phyloP scores from a whole-genome alignment of 2,329 filamentous ascomycete species.

The Cladosporium cucumerinum region DNA sequence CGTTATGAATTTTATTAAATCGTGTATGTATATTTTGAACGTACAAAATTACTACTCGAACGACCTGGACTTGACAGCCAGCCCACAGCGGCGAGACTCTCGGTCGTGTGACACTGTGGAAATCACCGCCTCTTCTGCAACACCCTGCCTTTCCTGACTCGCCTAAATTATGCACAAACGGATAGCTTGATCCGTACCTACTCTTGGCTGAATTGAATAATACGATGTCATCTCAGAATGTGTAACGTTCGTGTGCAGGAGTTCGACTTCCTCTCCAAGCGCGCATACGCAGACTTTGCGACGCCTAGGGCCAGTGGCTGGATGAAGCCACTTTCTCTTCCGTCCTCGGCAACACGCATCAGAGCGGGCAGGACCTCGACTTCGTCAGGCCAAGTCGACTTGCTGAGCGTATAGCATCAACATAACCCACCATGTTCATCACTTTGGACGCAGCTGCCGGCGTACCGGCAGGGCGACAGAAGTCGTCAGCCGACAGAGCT shows the following conservation, averaged over 20 bases:
- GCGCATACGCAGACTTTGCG: not conserved
- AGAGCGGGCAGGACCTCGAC: not conserved
- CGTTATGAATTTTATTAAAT: too few relatives aligned
- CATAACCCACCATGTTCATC: constrained; percentile 23
- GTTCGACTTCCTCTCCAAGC: not conserved
- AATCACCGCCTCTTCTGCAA: constrained; percentile 1
- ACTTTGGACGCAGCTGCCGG: constrained; percentile 25
- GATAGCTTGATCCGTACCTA: not conserved
- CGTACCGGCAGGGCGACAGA: constrained; percentile 18
- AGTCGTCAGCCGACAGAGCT: constrained; percentile 30
- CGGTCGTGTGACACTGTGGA: constrained; percentile 3
- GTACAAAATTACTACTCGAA: not conserved
- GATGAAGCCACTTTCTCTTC: not conserved
- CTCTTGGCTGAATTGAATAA: not conserved
- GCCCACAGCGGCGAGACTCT: constrained; percentile 13
- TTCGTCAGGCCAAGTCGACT: not conserved
- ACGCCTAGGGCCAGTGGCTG: not conserved
- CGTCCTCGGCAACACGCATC: not conserved
- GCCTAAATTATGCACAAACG: constrained; percentile 2
- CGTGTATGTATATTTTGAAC: not conserved
- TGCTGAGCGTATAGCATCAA: not conserved
- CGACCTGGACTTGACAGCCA: not conserved
- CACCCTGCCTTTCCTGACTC: not conserved
- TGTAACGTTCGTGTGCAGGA: not conserved
- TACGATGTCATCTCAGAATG: not conserved